Evolutionary conservation across 208 protist species (phyloP).

Genomic region (Crithidia fasciculata): DNA sequence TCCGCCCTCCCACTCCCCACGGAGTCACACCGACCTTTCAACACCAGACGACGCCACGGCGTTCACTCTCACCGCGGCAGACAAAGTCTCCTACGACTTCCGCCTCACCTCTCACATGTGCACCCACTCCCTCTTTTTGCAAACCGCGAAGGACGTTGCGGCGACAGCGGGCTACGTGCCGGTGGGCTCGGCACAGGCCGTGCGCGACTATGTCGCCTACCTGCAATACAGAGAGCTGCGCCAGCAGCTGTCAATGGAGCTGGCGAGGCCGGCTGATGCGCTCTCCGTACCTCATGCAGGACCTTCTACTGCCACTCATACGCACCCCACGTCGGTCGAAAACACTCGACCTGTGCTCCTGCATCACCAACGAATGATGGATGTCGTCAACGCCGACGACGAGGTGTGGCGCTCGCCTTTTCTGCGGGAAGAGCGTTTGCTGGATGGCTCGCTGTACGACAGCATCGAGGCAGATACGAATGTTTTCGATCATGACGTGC

Average conservation of each 20-base stretch:
- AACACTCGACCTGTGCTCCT: too few species aligned
- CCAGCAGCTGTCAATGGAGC: slow-evolving; percentile 20
- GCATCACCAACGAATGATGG: too few species aligned
- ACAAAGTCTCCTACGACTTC: slow-evolving; percentile 18
- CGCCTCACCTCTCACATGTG: slow-evolving; percentile 22
- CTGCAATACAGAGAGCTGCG: slow-evolving; percentile 35
- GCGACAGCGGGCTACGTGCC: slow-evolving; percentile 53
- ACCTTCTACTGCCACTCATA: neutral
- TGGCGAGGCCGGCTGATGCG: neutral
- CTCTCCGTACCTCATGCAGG: neutral
- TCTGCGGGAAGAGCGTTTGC: slow-evolving; percentile 4
- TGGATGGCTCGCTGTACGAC: neutral
- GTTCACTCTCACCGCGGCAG: slow-evolving; percentile 46
- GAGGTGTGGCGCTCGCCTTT: slow-evolving; percentile 10
- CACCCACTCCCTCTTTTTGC: slow-evolving; percentile 45
- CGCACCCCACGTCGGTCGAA: neutral
- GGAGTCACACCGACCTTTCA: too few species aligned
- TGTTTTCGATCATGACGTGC: neutral
- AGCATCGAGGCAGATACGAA: neutral
- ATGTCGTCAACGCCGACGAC: too few species aligned
- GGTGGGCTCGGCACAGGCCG: slow-evolving; percentile 34
- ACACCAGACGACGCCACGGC: neutral
- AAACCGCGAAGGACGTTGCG: slow-evolving; percentile 41
- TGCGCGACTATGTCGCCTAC: slow-evolving; percentile 52
- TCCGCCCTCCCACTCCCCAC: neutral